A percentile compares a stretch with the other conserved stretches of the same genome.
Conservation (phyloP, 1,284 basidiomycete species). For the Leccinum fuscescens region DNA sequence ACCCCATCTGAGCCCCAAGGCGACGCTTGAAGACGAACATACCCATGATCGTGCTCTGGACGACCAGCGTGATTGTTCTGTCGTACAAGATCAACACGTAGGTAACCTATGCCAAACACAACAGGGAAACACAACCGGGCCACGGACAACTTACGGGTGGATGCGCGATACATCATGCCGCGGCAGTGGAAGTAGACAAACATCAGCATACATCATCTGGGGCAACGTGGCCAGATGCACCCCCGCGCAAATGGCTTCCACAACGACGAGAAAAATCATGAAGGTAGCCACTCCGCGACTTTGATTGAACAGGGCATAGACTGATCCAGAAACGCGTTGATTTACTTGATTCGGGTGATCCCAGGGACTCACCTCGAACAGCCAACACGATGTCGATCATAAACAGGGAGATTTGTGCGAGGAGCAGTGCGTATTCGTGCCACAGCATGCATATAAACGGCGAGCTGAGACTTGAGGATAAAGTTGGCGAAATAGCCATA, state of each 20-base stretch:
- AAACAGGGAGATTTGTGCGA: conserved; percentile 6
- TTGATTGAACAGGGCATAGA: conserved; percentile 26
- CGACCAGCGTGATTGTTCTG: conserved; percentile 4
- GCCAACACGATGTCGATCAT: conserved; percentile 17
- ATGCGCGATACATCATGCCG: background rate
- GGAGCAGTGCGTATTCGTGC: conserved; percentile 10
- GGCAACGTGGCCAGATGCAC: background rate
- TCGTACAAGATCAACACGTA: background rate
- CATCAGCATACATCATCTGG: conserved; percentile 1
- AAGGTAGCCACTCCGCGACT: conserved; percentile 11
- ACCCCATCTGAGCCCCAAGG: conserved; percentile 1
- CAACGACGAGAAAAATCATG: conserved; percentile 13
- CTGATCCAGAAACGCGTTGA: conserved; percentile 6
- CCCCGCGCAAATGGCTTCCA: conserved; percentile 2
- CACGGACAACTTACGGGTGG: conserved; percentile 2
- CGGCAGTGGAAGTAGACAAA: conserved; percentile 14
- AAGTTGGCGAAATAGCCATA: conserved; percentile 7
- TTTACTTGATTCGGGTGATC: no score
- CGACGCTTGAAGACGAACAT: conserved; percentile 12
- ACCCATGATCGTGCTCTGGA: conserved; percentile 14
- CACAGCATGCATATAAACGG: conserved; percentile 17
- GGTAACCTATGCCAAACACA: background rate
- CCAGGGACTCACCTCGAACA: conserved; percentile 16
- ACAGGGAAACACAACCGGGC: background rate
- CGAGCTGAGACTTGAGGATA: conserved; percentile 13